Base-by-base conservation (phyloP, 306 rosid genomes). In the Pueraria montana region DNA sequence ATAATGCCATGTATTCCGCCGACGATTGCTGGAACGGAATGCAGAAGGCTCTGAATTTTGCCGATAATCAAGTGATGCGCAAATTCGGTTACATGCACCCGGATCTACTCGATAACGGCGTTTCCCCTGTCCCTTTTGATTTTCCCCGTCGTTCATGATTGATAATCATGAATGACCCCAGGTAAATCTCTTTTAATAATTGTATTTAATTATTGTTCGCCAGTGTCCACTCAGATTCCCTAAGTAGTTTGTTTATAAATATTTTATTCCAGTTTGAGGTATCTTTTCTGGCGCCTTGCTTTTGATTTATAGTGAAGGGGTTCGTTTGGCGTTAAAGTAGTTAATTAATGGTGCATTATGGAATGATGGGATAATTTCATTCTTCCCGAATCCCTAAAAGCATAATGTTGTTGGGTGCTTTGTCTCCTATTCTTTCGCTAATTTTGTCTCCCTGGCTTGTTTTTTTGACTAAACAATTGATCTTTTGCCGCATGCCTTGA, bases 61-160 rank as follows among this genome's bases (percentile, higher is more conserved):
- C 98, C 2, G 97, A 95, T 59, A 93, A 95, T 85, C 98, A 95
- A 53, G 93, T 95, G 56, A 78, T 95, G 10, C 91, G 97, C 3
- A 89, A 72, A 11, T 89, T 21, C 56, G 97, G 98, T 12, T 93
- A 63, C 83, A 8, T 88, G 52, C 96, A 86, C 87, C 78, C 81
- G 32, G 64, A 69, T 78, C 74, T 80, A 26, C 77, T 8, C 55
- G 89, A 92, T 72, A 65, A 83, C 40, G 59, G 74, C 1, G 85
- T 90, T 66, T n/a, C 85, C 2, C 32, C 93, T 0, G 6, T 89
- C 36, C 90, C 97, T 12, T 95, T 89, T 70, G 94, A 93, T 88
- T 90, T 82, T 72, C 97, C 88, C 18, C 67, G 17, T 21, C 13
- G n/a, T n/a, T n/a, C 83, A 5, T 72, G 52, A 76, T 12, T 3